These are phyloP conservation scores for Colletotrichum tropicale DNA, from an alignment of 2,329 filamentous ascomycete genomes.

Conservation along the genomic window DNA sequence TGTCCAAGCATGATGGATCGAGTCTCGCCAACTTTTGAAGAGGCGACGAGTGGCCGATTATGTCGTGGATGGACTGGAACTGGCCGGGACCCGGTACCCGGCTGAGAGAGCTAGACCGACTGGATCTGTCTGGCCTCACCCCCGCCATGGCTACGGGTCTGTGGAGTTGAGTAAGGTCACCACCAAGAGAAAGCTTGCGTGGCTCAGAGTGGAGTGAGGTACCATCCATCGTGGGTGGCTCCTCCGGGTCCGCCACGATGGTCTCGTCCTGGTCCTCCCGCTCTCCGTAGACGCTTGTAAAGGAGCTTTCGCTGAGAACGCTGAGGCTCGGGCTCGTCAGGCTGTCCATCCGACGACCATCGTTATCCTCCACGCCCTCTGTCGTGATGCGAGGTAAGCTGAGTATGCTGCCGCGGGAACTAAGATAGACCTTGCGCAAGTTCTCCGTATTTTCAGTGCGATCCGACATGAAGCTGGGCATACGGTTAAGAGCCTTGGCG, in stretches of 20 bases:
- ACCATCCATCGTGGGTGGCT: constrained; percentile 33
- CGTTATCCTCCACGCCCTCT: constrained; percentile 42
- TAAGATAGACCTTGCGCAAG: constrained; percentile 63
- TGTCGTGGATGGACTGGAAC: constrained; percentile 50
- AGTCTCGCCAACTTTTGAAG: constrained; percentile 55
- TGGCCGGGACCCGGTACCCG: constrained; percentile 34
- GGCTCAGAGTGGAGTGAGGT: constrained; percentile 10
- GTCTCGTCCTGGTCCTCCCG: constrained; percentile 33
- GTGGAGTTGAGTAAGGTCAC: background rate
- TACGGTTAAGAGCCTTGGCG: constrained; percentile 50
- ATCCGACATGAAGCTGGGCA: constrained; percentile 71
- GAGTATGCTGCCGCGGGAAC: constrained; percentile 50
- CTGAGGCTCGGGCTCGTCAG: constrained; percentile 66
- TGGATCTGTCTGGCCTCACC: background rate
- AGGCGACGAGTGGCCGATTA: constrained; percentile 51
- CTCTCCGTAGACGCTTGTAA: constrained; percentile 66
- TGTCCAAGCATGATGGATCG: constrained; percentile 31
- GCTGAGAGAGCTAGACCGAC: constrained; percentile 33
- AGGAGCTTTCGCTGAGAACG: constrained; percentile 71
- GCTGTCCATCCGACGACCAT: constrained; percentile 36
- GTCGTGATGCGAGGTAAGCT: constrained; percentile 52
- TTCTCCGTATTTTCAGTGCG: constrained; percentile 64
- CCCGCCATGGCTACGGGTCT: background rate
- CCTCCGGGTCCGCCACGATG: constrained; percentile 29
- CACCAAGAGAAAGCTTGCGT: background rate